Conservation (phyloP, 192 early-diverging fungal genomes). For the Dissophora globulifera region DNA sequence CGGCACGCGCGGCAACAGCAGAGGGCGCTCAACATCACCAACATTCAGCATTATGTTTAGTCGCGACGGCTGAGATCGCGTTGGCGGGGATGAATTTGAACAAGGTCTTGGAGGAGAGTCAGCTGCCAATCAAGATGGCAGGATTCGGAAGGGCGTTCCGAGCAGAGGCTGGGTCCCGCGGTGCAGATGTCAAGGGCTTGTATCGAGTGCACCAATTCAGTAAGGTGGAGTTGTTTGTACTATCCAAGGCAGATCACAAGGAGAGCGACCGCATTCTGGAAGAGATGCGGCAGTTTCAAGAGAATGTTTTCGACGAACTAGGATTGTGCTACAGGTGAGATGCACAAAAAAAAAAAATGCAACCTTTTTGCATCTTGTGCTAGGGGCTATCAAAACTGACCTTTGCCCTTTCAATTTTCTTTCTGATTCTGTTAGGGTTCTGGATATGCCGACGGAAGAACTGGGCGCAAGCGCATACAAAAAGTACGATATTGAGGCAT, state of each 20-base stretch:
- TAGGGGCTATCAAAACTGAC: too few species aligned
- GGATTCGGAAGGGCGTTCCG: constrained; percentile 90
- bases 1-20: constrained; percentile 1
- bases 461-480: constrained; percentile 90
- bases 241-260: constrained; percentile 63
- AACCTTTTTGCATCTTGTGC: too few species aligned
- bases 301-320: constrained; percentile 76
- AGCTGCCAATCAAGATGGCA: constrained; percentile 79
- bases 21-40: constrained; percentile 27
- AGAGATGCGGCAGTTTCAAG: constrained; percentile 79
- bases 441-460: constrained; percentile 95
- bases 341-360: too few species aligned
- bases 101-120: constrained; percentile 64
- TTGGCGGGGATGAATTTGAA: constrained; percentile 86
- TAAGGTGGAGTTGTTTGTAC: constrained; percentile 91
- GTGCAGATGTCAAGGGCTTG: constrained; percentile 84
- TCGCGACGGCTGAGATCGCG: constrained; percentile 93
- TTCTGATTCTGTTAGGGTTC: constrained; percentile 56
- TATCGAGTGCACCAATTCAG: constrained; percentile 96
- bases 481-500: constrained; percentile 95
- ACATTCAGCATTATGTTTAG: constrained; percentile 73
- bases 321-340: constrained; percentile 84
- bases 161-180: constrained; percentile 89
- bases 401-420: background rate
- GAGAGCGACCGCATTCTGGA: constrained; percentile 75